Evolutionary conservation across 2,329 filamentous ascomycete species (phyloP).

Genomic region (Blastomyces parvus): DNA sequence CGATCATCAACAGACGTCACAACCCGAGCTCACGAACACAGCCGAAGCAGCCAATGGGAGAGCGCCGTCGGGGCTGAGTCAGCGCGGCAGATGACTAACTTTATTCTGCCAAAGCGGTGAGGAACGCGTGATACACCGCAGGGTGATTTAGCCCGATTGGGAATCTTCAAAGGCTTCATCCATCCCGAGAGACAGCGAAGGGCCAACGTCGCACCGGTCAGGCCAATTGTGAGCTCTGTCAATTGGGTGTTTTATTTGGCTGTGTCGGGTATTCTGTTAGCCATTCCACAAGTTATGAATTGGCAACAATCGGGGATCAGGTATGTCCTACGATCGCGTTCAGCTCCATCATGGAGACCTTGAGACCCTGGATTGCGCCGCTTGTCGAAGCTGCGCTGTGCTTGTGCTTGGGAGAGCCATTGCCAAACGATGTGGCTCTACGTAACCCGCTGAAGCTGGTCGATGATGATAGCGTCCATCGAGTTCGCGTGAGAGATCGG

Average conservation of each 20-base stretch:
- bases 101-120: constrained; percentile 10
- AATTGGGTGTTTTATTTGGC: neutral
- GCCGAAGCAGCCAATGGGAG: constrained; percentile 8
- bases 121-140: neutral
- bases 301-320: neutral
- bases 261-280: neutral
- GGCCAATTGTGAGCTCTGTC: neutral
- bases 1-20: constrained; percentile 10
- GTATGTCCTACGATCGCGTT: neutral
- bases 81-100: neutral
- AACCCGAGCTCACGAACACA: neutral
- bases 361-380: constrained; percentile 17
- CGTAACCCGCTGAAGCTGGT: constrained; percentile 16
- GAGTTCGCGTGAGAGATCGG: constrained; percentile 18
- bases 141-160: neutral
- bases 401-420: constrained; percentile 3
- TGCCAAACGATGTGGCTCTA: neutral
- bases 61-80: neutral
- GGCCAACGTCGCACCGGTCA: neutral
- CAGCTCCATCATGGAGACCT: constrained; percentile 16
- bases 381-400: constrained; percentile 15
- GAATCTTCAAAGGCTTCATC: neutral
- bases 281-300: neutral
- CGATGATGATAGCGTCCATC: constrained; percentile 29
- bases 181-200: too few species aligned